Conservation (phyloP, 2,329 filamentous ascomycete species). For the Fusarium sp. region DNA sequence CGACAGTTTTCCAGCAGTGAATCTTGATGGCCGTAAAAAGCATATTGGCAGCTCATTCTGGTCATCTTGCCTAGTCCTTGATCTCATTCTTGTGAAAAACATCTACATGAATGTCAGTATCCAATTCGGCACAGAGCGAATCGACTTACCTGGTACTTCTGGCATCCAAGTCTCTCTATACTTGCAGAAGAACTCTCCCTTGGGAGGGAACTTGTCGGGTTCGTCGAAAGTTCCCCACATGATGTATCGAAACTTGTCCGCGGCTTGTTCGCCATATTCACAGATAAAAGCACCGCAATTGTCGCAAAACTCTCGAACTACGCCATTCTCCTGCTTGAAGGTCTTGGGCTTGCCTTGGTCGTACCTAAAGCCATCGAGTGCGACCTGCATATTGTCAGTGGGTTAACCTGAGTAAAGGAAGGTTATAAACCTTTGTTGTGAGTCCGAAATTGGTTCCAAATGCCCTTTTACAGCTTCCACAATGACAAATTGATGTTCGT, state of each 20-base stretch:
- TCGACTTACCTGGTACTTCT: slow-evolving; percentile 4
- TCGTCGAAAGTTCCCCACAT: slow-evolving; percentile 60
- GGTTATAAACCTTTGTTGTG: neutral
- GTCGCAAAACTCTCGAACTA: slow-evolving; percentile 25
- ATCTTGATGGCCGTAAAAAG: too few species aligned
- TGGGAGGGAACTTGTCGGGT: slow-evolving; percentile 58
- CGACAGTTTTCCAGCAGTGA: too few species aligned
- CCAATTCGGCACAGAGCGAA: too few species aligned
- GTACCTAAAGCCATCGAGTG: slow-evolving; percentile 11
- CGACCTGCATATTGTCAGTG: neutral
- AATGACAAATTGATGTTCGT: slow-evolving; percentile 16
- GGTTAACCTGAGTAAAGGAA: fast-evolving
- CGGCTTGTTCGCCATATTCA: slow-evolving; percentile 49
- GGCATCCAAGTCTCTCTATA: slow-evolving; percentile 55
- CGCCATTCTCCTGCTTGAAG: slow-evolving; percentile 23
- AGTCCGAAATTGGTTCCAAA: slow-evolving; percentile 29
- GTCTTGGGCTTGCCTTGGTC: slow-evolving; percentile 6
- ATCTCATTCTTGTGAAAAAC: slow-evolving; percentile 22
- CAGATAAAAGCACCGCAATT: slow-evolving; percentile 29
- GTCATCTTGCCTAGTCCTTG: neutral
- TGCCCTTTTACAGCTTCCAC: slow-evolving; percentile 12
- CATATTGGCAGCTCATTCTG: neutral
- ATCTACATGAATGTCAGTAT: neutral
- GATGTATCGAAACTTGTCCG: slow-evolving; percentile 54
- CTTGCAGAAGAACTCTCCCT: slow-evolving; percentile 65